Conservation (phyloP, 306 rosid genomes). For the Herpetospermum pedunculosum region DNA sequence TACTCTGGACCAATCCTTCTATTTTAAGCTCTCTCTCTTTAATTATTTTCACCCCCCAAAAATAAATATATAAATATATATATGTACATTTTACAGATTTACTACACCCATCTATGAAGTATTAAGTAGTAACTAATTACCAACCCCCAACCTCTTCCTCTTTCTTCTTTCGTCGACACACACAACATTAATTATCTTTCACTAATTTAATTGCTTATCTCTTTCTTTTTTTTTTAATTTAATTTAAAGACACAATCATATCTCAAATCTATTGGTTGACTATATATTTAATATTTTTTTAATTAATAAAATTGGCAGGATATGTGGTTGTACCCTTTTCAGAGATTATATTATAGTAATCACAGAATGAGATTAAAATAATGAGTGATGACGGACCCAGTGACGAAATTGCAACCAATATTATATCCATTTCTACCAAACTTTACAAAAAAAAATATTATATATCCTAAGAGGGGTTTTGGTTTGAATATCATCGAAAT, state of each 20-base stretch:
- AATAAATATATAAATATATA: no score
- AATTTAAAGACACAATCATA: not conserved
- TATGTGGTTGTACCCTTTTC: not conserved
- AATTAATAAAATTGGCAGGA: not conserved
- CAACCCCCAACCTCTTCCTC: not conserved
- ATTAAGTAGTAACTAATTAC: no score
- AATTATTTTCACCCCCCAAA: not conserved
- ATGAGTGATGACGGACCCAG: constrained; percentile 11
- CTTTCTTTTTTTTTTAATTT: not conserved
- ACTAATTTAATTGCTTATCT: not conserved
- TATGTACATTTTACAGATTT: no score
- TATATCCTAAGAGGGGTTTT: not conserved
- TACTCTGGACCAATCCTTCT: not conserved
- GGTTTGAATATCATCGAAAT: constrained; percentile 1
- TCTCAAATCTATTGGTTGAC: constrained; percentile 9
- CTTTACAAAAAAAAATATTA: not conserved
- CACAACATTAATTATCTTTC: not conserved
- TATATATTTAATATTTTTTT: not conserved
- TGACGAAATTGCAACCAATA: constrained; percentile 7
- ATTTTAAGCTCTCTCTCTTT: not conserved
- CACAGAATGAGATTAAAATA: not conserved
- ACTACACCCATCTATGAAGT: no score
- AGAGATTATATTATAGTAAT: not conserved
- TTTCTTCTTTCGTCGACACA: not conserved
- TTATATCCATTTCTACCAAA: not conserved